phyloP scores from a whole-genome alignment of 148 eudicot species.

The Fagopyrum esculentum region DNA sequence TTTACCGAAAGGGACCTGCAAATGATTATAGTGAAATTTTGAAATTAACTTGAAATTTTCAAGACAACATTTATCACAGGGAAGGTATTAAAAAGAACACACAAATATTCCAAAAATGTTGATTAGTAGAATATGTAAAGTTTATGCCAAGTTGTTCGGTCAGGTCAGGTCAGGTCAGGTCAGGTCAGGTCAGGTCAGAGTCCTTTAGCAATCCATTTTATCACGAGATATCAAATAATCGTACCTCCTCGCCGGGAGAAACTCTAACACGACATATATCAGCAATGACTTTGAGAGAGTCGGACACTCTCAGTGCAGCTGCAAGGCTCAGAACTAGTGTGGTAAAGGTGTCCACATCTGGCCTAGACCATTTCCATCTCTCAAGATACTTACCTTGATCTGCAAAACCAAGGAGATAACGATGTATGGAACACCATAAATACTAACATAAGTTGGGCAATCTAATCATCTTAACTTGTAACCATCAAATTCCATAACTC shows the following conservation, averaged over 20 bases:
- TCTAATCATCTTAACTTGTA: not conserved
- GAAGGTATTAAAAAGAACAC: not conserved
- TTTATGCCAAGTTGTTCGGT: not conserved
- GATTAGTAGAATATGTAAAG: not conserved
- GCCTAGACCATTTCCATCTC: conserved; percentile 96
- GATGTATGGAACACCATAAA: not conserved
- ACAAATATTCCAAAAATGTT: not conserved
- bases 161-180: not conserved
- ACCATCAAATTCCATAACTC: not conserved
- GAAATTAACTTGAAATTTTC: not conserved
- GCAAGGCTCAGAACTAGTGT: conserved; percentile 68
- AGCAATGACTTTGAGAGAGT: conserved; percentile 66
- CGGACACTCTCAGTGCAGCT: conserved; percentile 72
- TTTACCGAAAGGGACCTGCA: conserved; percentile 95
- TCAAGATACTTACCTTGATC: conserved; percentile 36
- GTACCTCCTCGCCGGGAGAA: conserved; percentile 87
- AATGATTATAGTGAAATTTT: not conserved
- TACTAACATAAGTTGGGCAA: not conserved
- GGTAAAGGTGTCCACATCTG: conserved; percentile 56
- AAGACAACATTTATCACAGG: conserved; percentile 2
- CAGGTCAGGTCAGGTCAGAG: not conserved
- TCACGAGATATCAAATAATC: not conserved
- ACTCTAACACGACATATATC: conserved; percentile 70
- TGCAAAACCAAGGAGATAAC: conserved; percentile 18
- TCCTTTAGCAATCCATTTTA: not conserved